phyloP scores from a whole-genome alignment of 495 filamentous ascomycete genomes.

The Xylaria telfairii region DNA sequence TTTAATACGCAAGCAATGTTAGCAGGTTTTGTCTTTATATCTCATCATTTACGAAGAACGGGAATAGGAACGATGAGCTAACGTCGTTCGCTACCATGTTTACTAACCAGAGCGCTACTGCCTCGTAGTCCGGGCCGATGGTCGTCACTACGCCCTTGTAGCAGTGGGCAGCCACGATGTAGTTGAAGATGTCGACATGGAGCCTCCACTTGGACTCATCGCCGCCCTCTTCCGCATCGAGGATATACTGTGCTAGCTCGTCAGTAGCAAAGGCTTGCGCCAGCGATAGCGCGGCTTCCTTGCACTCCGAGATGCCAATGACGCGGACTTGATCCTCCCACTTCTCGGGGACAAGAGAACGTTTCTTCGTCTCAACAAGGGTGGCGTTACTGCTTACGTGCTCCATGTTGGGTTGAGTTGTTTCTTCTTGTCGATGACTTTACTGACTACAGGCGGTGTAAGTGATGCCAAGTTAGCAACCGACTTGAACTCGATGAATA shows the following conservation, averaged over 20 bases:
- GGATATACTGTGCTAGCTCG: constrained; percentile 73
- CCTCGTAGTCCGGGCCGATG: constrained; percentile 74
- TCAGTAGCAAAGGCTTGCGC: constrained; percentile 79
- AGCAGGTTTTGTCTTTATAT: not conserved
- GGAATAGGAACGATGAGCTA: constrained; percentile 15
- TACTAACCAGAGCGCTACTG: constrained; percentile 78
- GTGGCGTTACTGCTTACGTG: constrained; percentile 47
- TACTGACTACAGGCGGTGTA: constrained; percentile 8
- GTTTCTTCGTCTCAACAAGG: constrained; percentile 50
- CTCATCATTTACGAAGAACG: not conserved
- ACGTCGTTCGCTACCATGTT: constrained; percentile 9
- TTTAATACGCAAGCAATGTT: constrained; percentile 37
- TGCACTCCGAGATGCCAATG: constrained; percentile 65
- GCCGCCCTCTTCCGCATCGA: constrained; percentile 65
- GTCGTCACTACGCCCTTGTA: constrained; percentile 73
- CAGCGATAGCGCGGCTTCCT: constrained; percentile 69
- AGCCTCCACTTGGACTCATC: constrained; percentile 73
- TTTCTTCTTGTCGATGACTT: constrained; percentile 21
- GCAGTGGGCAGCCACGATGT: constrained; percentile 73
- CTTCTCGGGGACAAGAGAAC: constrained; percentile 53
- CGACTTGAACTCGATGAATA: not conserved
- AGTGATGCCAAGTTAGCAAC: not conserved
- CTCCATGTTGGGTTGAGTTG: constrained; percentile 42
- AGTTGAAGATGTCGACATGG: constrained; percentile 74
- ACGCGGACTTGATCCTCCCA: constrained; percentile 62